phyloP scores from a whole-genome alignment of 108 stramenopile species.

The Schizochytrium sp. region DNA sequence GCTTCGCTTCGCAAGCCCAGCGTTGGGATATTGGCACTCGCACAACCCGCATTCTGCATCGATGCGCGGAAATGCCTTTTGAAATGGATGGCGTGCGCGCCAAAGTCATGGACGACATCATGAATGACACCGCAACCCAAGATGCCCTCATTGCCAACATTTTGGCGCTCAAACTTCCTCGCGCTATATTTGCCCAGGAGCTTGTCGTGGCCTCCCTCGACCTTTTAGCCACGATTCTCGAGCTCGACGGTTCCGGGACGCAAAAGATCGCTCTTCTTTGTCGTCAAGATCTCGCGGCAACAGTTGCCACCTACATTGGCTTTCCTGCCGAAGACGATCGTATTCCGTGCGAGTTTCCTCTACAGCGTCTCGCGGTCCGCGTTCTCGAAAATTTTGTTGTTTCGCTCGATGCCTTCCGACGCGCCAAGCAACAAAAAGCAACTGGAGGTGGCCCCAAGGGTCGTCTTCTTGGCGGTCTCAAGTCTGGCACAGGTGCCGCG shows the following conservation, averaged over 20 bases:
- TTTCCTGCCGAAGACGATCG: not conserved
- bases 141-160: constrained; percentile 6
- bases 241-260: not conserved
- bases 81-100: not conserved
- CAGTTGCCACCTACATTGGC: not conserved
- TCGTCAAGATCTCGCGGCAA: constrained; percentile 2
- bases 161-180: not conserved
- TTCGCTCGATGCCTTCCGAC: not conserved
- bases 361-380: not conserved
- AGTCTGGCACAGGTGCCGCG: too few relatives aligned
- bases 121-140: not conserved
- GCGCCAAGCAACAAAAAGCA: not conserved
- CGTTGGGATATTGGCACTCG: not conserved
- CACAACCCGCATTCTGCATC: not conserved
- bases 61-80: not conserved
- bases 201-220: not conserved
- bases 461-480: too few relatives aligned
- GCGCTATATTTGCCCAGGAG: not conserved
- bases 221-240: not conserved
- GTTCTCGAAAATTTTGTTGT: constrained; percentile 1
- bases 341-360: not conserved
- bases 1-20: not conserved
- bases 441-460: not conserved
- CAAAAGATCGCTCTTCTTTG: not conserved
- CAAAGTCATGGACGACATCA: not conserved